Base-by-base conservation (phyloP, 345 rosid species). In the Turritis glabra region DNA sequence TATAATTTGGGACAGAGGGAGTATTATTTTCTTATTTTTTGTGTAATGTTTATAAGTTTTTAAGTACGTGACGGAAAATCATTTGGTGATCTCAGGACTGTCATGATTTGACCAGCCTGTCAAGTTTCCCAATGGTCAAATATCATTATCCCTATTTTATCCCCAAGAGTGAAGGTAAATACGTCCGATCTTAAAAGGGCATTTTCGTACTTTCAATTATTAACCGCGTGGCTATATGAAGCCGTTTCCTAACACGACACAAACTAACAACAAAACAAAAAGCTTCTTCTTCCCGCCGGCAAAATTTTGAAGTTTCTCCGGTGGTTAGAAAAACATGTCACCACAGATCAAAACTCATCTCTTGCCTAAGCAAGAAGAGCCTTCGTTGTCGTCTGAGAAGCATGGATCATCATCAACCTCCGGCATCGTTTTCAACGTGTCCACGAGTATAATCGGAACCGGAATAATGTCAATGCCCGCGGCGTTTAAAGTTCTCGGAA, bases 391-490 rank as follows among this genome's bases (percentile, higher is more conserved):
- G 3, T 37, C 63, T 59, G 73, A 23, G 69, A 83, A 80, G 51
- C 80, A 55, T 8, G 84, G 80, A 0, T 17, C 23, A 47, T 15
- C 18, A 43, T 88, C 80, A 18, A 69, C 86, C 4, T 72, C 89
- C 0, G 97, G 98, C 2, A 91, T 97, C 1, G 89, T 94, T 76
- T 94, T 94, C 79, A 94, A 91, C 46, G 89, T 94, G 10, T 83
- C 98, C 10, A 94, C 97, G 0, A 90, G 84, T 62, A 86, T 88
- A 5, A 82, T 94, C 29, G 97, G 98, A 8, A 93, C 97, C 19
- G 98, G 97, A 2, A 94, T 91, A 59, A 94, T 94, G 98, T 91
- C 98, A 2, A 86, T 91, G 67, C 97, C 98, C 27, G 97, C 93
- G 51, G 89, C 98, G 8, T 52, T 88, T 14, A 91, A 87, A 69